Base-by-base conservation (phyloP, 208 protist genomes). In the Leishmania turanica region DNA sequence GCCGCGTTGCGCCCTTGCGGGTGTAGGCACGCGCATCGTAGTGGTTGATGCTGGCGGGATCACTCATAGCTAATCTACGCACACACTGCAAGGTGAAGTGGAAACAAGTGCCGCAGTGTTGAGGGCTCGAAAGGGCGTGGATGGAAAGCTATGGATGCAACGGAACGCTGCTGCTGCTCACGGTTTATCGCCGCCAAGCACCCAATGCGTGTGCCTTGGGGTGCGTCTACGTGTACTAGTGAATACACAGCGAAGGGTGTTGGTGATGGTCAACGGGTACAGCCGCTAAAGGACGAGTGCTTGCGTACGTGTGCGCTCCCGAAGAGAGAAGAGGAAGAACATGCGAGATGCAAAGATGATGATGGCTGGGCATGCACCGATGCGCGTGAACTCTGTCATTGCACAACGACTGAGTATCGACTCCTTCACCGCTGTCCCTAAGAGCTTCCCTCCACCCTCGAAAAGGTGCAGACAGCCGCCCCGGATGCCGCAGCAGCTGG, bases 1-100 rank as follows among this genome's bases (percentile, higher is more conserved):
- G 90, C 64, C 82, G 88, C 76, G 88, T 90, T 13, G 85, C 75
- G 17, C 89, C 87, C 15, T 87, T 85, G 24, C 89, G 88, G 27
- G 91, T 95, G 86, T 88, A 94, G n/a, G 81, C 92, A 42, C 83
- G 78, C 19, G 93, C 80, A 77, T 95, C 91, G 64, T 96, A 96
- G 75, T 93, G 84, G 78, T 96, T 85, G 66, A 96, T 83, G 17
- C 71, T 82, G 3, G 90, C 88, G 19, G 90, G 89, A 19, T 90
- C 81, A 76, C 79, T 85, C 87, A 90, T 90, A 15, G 9, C n/a
- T 21, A 45, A 54, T 0, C 68, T 6, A 27, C 37, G 11, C 45
- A 73, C n/a, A 13, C n/a, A 2, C 7, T 31, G 68, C 15, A 15
- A 24, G 24, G 40, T 27, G 19, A 45, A 51, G 3, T 42, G 40